Percentiles rank a stretch among this genome's conserved stretches.
phyloP scores from a whole-genome alignment of 2,329 filamentous ascomycete species.

The Fusarium camptoceras region DNA sequence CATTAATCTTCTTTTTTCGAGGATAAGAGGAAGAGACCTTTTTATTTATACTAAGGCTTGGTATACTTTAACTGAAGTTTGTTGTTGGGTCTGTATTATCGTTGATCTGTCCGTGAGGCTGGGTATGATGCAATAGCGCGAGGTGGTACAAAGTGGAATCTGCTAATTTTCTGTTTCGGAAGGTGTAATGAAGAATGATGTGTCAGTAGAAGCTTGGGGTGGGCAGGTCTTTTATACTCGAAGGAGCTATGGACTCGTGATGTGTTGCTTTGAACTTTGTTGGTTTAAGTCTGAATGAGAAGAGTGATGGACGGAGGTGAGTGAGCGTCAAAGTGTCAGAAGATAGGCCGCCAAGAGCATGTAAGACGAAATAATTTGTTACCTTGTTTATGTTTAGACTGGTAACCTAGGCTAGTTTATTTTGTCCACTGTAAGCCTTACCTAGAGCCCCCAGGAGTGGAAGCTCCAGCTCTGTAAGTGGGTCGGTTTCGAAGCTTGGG shows the following conservation, averaged over 20 bases:
- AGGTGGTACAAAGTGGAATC: background rate
- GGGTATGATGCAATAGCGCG: conserved; percentile 1
- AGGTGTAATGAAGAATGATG: background rate
- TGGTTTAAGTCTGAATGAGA: background rate
- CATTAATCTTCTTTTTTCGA: background rate
- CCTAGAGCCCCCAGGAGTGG: no score
- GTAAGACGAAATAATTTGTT: background rate
- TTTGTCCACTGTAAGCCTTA: background rate
- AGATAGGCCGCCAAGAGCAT: background rate
- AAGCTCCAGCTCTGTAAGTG: background rate
- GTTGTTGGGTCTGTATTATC: background rate
- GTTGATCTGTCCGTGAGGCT: background rate
- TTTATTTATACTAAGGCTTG: background rate
- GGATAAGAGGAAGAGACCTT: background rate
- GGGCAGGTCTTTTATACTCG: background rate
- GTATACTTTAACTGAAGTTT: background rate
- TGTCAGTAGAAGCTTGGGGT: background rate
- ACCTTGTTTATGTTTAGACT: background rate
- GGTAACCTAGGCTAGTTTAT: background rate
- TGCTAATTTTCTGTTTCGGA: background rate
- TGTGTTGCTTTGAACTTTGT: background rate
- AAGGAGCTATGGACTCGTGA: background rate
- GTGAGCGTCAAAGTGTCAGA: background rate
- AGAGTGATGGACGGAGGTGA: background rate
- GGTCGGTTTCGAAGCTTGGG: background rate